phyloP scores from a whole-genome alignment of 352 stramenopile genomes.

The Phytophthora constricta region DNA sequence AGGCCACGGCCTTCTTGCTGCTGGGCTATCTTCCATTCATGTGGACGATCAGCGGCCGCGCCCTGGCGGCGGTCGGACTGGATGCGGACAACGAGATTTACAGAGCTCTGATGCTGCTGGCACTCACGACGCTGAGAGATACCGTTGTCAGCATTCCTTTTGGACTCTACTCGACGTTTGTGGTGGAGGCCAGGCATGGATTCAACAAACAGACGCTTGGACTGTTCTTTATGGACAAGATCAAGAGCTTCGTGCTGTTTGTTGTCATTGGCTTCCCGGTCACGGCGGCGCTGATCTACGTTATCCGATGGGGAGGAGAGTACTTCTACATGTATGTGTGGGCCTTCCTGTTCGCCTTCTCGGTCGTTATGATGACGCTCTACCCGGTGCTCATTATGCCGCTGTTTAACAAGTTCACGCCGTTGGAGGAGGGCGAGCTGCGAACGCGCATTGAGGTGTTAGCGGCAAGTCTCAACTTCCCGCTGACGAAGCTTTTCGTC shows the following conservation, averaged over 20 bases:
- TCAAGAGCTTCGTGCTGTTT: conserved; percentile 93
- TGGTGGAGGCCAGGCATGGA: conserved; percentile 96
- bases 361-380: conserved; percentile 96
- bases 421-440: conserved; percentile 87
- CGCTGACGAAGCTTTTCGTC: conserved; percentile 97
- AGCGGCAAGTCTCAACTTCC: conserved; percentile 92
- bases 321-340: conserved; percentile 94
- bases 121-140: conserved; percentile 69
- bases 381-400: conserved; percentile 97
- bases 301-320: conserved; percentile 78
- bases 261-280: conserved; percentile 79
- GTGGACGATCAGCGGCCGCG: conserved; percentile 87
- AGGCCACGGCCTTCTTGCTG: conserved; percentile 89
- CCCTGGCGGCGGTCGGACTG: conserved; percentile 64
- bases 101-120: conserved; percentile 75
- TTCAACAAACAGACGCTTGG: conserved; percentile 98
- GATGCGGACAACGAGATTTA: conserved; percentile 85
- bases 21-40: conserved; percentile 94
- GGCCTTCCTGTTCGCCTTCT: conserved; percentile 94
- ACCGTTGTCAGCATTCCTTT: conserved; percentile 73
- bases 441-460: conserved; percentile 94
- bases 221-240: conserved; percentile 96
- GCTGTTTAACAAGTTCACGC: conserved; percentile 97
- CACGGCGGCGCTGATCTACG: conserved; percentile 63
- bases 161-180: conserved; percentile 95